phyloP scores from a whole-genome alignment of 2,329 filamentous ascomycete species.

The Calcarisporium arbuscula region DNA sequence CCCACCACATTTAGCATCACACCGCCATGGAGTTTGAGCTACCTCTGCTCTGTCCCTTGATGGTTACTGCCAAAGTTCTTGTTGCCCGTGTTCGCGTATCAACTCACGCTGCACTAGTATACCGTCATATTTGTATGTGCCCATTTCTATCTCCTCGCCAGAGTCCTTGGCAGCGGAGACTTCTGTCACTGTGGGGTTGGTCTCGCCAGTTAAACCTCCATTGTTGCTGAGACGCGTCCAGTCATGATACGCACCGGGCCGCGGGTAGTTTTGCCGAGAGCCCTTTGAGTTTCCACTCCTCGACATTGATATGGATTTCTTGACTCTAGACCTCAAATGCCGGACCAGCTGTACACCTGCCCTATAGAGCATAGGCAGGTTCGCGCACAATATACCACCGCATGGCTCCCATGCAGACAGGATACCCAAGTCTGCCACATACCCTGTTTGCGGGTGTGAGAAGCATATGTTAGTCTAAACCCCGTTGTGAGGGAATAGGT shows the following conservation, averaged over 20 bases:
- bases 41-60: background rate
- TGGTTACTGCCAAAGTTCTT: conserved; percentile 1
- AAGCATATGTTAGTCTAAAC: background rate
- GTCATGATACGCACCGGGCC: conserved; percentile 4
- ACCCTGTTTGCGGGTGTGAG: conserved; percentile 2
- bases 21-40: background rate
- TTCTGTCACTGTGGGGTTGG: conserved; percentile 2
- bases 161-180: conserved; percentile 2
- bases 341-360: conserved; percentile 1
- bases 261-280: background rate
- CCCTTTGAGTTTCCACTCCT: conserved; percentile 1
- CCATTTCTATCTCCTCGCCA: conserved; percentile 2
- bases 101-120: conserved; percentile 8
- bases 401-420: conserved; percentile 12
- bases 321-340: background rate
- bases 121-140: background rate
- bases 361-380: conserved; percentile 8
- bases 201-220: background rate
- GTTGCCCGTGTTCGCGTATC: conserved; percentile 6
- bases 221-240: conserved; percentile 4
- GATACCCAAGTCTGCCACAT: conserved; percentile 5
- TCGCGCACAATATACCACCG: conserved; percentile 11
- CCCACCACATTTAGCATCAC: too few relatives aligned
- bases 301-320: conserved; percentile 1
- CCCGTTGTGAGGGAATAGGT: background rate